A percentile compares a stretch with the other conserved stretches of the same genome.
phyloP scores from a whole-genome alignment of 2,329 filamentous ascomycete genomes.

The Aspergillus ochraceoroseus region DNA sequence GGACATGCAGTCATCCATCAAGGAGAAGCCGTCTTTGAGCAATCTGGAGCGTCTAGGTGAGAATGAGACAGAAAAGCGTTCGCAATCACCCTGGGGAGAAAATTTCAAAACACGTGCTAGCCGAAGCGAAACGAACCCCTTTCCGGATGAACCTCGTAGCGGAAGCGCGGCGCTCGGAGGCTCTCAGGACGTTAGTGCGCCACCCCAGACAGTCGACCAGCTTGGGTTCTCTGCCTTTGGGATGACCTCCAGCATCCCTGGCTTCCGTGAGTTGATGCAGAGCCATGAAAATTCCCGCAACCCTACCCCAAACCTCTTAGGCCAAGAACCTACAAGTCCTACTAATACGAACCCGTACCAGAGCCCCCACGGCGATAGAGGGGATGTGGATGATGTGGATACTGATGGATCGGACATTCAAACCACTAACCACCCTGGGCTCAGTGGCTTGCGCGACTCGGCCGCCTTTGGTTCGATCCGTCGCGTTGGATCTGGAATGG shows the following conservation, averaged over 20 bases:
- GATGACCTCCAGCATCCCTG: constrained; percentile 54
- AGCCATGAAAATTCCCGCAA: constrained; percentile 56
- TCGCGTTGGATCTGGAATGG: constrained; percentile 52
- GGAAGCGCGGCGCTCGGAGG: constrained; percentile 68
- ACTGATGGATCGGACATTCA: constrained; percentile 52
- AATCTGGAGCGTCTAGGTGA: constrained; percentile 54
- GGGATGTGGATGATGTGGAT: constrained; percentile 59
- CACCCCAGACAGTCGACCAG: constrained; percentile 49
- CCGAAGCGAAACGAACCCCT: constrained; percentile 49
- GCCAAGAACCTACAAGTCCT: constrained; percentile 73
- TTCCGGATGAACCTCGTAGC: constrained; percentile 48
- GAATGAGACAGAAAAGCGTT: constrained; percentile 43
- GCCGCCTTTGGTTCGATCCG: constrained; percentile 53
- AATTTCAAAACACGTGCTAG: constrained; percentile 44
- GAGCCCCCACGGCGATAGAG: constrained; percentile 73
- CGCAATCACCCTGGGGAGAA: constrained; percentile 51
- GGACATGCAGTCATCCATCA: constrained; percentile 50
- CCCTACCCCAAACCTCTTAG: constrained; percentile 49
- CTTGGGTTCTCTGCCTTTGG: constrained; percentile 57
- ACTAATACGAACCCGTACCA: constrained; percentile 95
- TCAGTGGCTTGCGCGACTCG: constrained; percentile 51
- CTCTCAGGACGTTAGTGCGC: constrained; percentile 63
- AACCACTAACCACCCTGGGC: constrained; percentile 48
- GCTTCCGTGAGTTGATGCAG: constrained; percentile 55
- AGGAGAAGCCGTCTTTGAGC: constrained; percentile 53